Evolutionary conservation across 2,329 filamentous ascomycete genomes (phyloP).

Genomic region (Nemania bipapillata): DNA sequence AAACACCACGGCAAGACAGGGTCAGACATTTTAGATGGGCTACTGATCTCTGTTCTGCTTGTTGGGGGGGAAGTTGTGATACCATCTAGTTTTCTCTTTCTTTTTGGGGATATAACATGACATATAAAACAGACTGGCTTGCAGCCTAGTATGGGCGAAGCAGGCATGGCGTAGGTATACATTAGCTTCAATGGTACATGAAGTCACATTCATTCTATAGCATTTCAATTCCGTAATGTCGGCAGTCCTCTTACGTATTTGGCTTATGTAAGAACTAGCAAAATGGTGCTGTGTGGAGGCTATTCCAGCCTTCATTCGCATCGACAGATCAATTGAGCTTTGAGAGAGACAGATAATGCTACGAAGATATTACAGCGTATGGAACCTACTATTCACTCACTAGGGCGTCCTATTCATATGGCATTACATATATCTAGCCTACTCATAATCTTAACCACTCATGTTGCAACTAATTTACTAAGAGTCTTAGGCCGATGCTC

Average conservation of each 20-base stretch:
- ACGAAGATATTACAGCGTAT: no score
- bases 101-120: constrained; percentile 16
- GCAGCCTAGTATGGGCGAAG: neutral
- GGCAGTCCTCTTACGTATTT: neutral
- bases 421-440: no score
- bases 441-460: no score
- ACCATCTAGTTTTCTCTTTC: constrained; percentile 21
- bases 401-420: no score
- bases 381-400: no score
- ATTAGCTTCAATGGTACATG: constrained; percentile 10
- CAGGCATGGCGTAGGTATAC: constrained; percentile 10
- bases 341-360: neutral
- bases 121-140: constrained; percentile 10
- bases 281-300: neutral
- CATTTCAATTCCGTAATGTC: neutral
- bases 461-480: no score
- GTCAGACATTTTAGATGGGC: neutral
- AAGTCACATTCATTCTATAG: neutral
- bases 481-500: no score
- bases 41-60: constrained; percentile 6
- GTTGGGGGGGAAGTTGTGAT: constrained; percentile 3
- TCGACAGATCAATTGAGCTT: neutral
- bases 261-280: neutral
- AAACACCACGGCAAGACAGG: neutral
- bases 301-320: neutral